Evolutionary conservation across 192 early-diverging fungal genomes (phyloP), one percentile per base, ranked within the genome.

Genomic region (Lunasporangiospora selenospora): DNA sequence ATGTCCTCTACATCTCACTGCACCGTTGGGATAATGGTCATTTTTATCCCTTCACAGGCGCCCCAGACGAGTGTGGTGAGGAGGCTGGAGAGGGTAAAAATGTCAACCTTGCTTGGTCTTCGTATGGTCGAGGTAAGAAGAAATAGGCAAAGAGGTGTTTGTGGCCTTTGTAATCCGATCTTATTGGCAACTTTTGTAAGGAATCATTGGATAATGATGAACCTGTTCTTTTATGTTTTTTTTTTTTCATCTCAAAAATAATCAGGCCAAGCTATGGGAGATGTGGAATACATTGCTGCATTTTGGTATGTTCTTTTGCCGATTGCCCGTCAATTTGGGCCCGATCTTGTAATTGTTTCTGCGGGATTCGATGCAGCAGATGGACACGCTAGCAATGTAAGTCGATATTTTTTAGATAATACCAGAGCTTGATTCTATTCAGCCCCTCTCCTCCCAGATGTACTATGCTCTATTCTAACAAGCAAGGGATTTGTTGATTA

Each of bases 351-450:
- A 12, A 58, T 81, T 45, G 88, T 93, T 18, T 88, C 88, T 19
- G 86, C 89, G 23, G 91, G 91, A 8, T 93, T 91, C 61, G 91
- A 93, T 76, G 89, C 89, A 29, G 89, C 88, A 13, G 75, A 81
- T 49, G 86, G 83, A 12, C 89, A 92, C 43, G 79, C 83, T 13
- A 66, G 77, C 32, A 79, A 81, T 43, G 82, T 81, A 81, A 81
- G 71, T 53, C n/a, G 3, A 33, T 10, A 1, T 7, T 23, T 40
- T 40, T n/a, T n/a, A 40, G n/a, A n/a, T n/a, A n/a, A n/a, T n/a
- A n/a, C n/a, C n/a, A n/a, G n/a, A n/a, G n/a, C n/a, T n/a, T n/a
- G n/a, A n/a, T n/a, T n/a, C n/a, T n/a, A n/a, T n/a, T n/a, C n/a
- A n/a, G n/a, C n/a, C n/a, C n/a, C n/a, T 40, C 11, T 40, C 39